These are phyloP conservation scores for Austroboletus festivus DNA, from an alignment of 768 basidiomycete genomes.

Conservation along the genomic window DNA sequence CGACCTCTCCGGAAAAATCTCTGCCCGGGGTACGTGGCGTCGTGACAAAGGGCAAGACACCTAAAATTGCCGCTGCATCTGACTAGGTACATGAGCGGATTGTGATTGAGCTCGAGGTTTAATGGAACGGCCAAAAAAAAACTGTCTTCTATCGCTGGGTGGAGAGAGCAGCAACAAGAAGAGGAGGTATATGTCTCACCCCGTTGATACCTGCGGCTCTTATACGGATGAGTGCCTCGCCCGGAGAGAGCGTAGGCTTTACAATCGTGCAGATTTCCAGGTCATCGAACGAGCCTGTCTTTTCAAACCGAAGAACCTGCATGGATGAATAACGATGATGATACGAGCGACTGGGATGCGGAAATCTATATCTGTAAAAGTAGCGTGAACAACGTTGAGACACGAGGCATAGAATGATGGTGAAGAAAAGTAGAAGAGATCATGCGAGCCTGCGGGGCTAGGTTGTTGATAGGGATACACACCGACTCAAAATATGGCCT, in stretches of 20 bases:
- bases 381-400: not conserved
- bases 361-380: slow-evolving; percentile 1
- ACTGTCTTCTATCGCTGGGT: too few species aligned
- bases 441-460: slow-evolving; percentile 7
- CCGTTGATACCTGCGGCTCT: slow-evolving; percentile 34
- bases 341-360: not conserved
- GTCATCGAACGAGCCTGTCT: slow-evolving; percentile 30
- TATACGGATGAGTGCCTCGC: slow-evolving; percentile 33
- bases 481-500: not conserved
- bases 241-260: slow-evolving; percentile 27
- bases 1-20: slow-evolving; percentile 35
- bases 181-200: slow-evolving; percentile 15
- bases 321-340: slow-evolving; percentile 14
- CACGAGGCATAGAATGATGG: not conserved
- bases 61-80: slow-evolving; percentile 28
- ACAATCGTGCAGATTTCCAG: slow-evolving; percentile 22
- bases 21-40: slow-evolving; percentile 30
- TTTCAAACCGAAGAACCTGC: slow-evolving; percentile 33
- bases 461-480: not conserved
- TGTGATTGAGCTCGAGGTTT: too few species aligned
- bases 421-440: not conserved
- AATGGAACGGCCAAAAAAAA: too few species aligned
- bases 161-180: not conserved
- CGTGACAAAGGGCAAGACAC: slow-evolving; percentile 32
- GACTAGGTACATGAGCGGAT: too few species aligned